Evolutionary conservation across 176 grass and related monocot species (phyloP).

Genomic region (Miscanthus lutarioriparius): DNA sequence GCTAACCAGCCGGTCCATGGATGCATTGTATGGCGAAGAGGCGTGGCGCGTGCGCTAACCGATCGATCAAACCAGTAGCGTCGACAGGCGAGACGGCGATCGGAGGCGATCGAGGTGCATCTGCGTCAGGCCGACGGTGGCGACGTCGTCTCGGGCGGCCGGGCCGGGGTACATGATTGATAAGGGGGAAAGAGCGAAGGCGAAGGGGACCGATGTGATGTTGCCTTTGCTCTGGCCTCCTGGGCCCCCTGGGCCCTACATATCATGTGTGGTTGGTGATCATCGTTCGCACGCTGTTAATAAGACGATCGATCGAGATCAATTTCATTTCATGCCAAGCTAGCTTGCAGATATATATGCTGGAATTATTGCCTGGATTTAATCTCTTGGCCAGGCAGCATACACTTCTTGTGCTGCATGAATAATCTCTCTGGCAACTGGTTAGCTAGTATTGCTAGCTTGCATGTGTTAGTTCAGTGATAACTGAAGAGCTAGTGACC

Average conservation of each 20-base stretch:
- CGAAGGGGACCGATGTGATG: slow-evolving; percentile 34
- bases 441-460: neutral
- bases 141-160: neutral
- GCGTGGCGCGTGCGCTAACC: slow-evolving; percentile 28
- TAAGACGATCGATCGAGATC: slow-evolving; percentile 22
- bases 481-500: neutral
- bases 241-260: neutral
- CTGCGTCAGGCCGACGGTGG: slow-evolving; percentile 29
- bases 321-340: neutral
- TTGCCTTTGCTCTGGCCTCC: slow-evolving; percentile 8
- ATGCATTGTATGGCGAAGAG: neutral
- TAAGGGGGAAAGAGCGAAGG: neutral
- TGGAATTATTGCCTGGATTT: slow-evolving; percentile 6
- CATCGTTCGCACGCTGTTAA: neutral
- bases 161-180: neutral
- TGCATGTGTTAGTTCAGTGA: neutral
- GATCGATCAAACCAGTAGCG: slow-evolving; percentile 26
- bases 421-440: neutral
- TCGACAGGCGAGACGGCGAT: slow-evolving; percentile 22
- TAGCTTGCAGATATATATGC: neutral
- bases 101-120: slow-evolving; percentile 1
- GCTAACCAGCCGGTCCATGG: neutral
- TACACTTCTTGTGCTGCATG: neutral
- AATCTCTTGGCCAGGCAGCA: neutral
- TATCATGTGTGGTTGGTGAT: slow-evolving; percentile 40